A percentile compares a stretch with the other conserved stretches of the same genome.
These are phyloP conservation scores for Aphanomyces euteiches DNA, from an alignment of 352 stramenopile genomes.

Conservation along the genomic window DNA sequence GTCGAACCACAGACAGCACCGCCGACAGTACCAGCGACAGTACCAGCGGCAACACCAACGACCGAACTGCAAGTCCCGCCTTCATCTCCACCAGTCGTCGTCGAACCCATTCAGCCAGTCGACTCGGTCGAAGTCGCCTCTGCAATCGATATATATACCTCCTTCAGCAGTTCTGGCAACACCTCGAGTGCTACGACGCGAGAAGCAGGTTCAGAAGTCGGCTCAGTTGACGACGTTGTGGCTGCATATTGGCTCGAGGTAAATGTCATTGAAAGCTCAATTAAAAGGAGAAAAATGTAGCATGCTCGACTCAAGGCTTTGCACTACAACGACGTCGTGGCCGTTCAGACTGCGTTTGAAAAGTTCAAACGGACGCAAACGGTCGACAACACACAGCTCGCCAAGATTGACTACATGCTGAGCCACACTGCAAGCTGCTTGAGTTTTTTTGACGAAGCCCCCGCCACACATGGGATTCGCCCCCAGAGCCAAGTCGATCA, in stretches of 20 bases:
- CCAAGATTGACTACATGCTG: not conserved
- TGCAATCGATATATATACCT: not conserved
- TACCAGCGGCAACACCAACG: too few relatives aligned
- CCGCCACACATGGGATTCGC: not conserved
- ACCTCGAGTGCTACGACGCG: not conserved
- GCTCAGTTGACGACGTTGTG: not conserved
- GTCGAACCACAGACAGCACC: not conserved
- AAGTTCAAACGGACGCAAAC: slow-evolving; percentile 4
- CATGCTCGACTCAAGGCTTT: not conserved
- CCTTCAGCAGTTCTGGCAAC: not conserved
- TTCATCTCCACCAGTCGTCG: not conserved
- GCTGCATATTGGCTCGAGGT: not conserved
- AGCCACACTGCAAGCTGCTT: not conserved
- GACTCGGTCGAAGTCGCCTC: too few relatives aligned
- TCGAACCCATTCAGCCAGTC: not conserved
- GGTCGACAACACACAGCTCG: not conserved
- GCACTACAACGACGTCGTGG: not conserved
- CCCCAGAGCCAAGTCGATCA: not conserved
- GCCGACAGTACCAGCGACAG: too few relatives aligned
- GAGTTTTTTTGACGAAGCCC: not conserved
- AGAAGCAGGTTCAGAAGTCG: not conserved
- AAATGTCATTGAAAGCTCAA: not conserved
- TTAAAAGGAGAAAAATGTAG: not conserved
- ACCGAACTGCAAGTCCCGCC: too few relatives aligned
- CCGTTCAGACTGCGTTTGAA: not conserved